Base-by-base conservation (phyloP, 225 moss, liverwort and hornwort species). In the Anthoceros angustus region DNA sequence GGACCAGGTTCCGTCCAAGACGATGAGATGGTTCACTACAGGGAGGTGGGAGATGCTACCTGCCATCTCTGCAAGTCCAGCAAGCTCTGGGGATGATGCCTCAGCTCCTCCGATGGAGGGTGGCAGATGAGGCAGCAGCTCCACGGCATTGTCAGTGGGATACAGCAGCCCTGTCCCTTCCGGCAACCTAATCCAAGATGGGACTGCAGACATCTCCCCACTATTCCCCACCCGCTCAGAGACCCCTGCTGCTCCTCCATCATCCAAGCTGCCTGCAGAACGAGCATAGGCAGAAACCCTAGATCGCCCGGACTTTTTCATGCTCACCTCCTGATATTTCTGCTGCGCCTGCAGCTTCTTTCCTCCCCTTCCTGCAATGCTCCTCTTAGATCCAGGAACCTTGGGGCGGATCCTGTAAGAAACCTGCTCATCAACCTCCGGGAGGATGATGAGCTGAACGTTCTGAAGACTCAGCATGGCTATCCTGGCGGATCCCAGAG, bases 1-100 rank as follows among this genome's bases (percentile, higher is more conserved):
- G 4, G 86, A 84, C 94, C 94, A 94, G 10, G 94, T 94, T 18
- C 94, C 94, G 38, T 94, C 94, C 71, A 94, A 38, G 20, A 93
- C 84, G 70, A 94, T 85, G 72, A 94, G 69, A 66, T 94, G 94
- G 6, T 81, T 83, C 5, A 55, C 23, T 15, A 86, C 87, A 25
- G 70, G 67, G 41, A 70, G 68, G 25, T 38, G 50, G 15, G 20
- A 18, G 4, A 66, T 18, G 21, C 49, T 7, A 14, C 70, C 74
- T 49, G 49, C 67, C 62, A 55, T 68, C 18, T 69, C 64, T 41
- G 68, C 67, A 15, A n/a, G 18, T 15, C 65, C 7, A 0, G 11
- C 18, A 45, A 10, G 43, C 62, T 66, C 25, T 25, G 40, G 41
- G 8, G 64, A 62, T n/a, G 60, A 21, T 23, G 20, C 42, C 42